Base-by-base conservation (phyloP, 441 rosid genomes). In the Populus hybrid region DNA sequence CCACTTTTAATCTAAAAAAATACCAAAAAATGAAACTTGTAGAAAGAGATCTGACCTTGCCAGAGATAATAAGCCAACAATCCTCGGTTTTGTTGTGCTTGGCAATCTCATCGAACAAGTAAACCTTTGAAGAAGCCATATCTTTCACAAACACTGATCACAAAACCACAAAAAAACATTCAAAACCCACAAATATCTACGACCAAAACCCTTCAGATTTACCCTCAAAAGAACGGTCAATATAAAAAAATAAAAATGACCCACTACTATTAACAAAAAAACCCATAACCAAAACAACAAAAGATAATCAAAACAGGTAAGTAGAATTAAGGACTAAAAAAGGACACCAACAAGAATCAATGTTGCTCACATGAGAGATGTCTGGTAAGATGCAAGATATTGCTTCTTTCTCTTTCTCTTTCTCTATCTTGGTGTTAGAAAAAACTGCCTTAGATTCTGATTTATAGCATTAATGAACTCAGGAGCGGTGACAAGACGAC, bases 1-100 rank as follows among this genome's bases (percentile, higher is more conserved):
- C 9, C 26, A 8, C 36, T 68, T 33, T 59, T 7, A 24, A 2
- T 56, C 59, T 29, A n/a, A n/a, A 72, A 65, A 31, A n/a, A n/a
- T 20, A 24, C 10, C 10, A 36, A 35, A 40, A 40, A 64, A 9
- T 2, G 2, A 26, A 40, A 38, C 59, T 18, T 28, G 4, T 3
- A 74, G 50, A 26, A 10, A 23, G 56, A 35, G 20, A 68, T 83
- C 89, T 82, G 67, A 92, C 97, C 95, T 91, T 91, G 31, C 89
- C 94, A 56, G 92, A 88, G 72, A 92, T 86, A 68, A 90, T 80
- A 78, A 87, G 85, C 92, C 95, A 90, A 71, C 95, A 91, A 81
- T 90, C 93, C 78, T 92, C 82, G 65, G 76, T 83, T 77, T 87
- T 73, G 87, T 89, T 85, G 91, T 93, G 98, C 84, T 77, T 68